These are phyloP conservation scores for Posidonia oceanica DNA, from an alignment of 116 monocot genomes.

Conservation along the genomic window DNA sequence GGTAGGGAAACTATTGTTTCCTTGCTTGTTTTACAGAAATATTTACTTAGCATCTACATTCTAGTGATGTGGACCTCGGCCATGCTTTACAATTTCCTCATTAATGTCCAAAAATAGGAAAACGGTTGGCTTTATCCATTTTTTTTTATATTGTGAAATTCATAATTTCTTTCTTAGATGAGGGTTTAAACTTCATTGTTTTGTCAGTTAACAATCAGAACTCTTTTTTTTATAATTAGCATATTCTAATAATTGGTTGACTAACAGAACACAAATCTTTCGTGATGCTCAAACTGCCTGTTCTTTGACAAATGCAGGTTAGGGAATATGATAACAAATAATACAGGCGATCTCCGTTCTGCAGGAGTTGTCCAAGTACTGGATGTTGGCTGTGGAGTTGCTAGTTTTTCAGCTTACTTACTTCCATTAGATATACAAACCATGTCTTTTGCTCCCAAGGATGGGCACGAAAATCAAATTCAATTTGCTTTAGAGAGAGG, in stretches of 20 bases:
- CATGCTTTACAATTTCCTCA: no score
- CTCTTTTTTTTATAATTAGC: not conserved
- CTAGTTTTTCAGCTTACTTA: conserved; percentile 92
- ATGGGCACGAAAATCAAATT: conserved; percentile 98
- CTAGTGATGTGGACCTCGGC: no score
- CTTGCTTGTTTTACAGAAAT: no score
- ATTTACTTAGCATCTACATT: no score
- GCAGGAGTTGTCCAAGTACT: conserved; percentile 84
- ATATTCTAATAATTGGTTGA: not conserved
- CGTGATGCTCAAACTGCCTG: not conserved
- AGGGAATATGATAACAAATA: conserved; percentile 86
- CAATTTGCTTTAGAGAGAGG: conserved; percentile 98
- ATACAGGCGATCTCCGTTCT: conserved; percentile 62
- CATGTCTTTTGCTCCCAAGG: conserved; percentile 99
- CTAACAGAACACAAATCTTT: no score
- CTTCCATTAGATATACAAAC: conserved; percentile 77
- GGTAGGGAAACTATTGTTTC: no score
- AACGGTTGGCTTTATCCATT: no score
- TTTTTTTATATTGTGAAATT: no score
- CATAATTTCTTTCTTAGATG: no score
- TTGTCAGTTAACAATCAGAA: no score
- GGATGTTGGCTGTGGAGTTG: conserved; percentile 99
- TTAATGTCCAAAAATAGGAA: no score
- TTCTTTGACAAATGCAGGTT: conserved; percentile 37
- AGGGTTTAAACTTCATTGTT: no score